phyloP scores from a whole-genome alignment of 495 filamentous ascomycete genomes.

The Extremus antarcticus region DNA sequence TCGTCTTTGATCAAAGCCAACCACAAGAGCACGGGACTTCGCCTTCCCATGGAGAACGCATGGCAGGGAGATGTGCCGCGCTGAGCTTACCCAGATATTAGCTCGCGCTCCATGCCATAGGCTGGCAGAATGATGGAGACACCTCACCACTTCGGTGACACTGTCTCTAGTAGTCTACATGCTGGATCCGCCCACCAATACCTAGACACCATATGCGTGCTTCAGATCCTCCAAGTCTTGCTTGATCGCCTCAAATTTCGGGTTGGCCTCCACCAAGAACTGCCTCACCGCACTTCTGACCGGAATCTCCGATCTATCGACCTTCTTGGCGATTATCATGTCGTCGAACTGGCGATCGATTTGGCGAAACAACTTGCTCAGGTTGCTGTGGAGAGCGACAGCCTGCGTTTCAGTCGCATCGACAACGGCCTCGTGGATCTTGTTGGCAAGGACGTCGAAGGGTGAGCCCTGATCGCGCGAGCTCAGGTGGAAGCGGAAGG shows the following conservation, averaged over 20 bases:
- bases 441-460: constrained; percentile 1
- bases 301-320: background rate
- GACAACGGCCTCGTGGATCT: background rate
- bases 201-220: background rate
- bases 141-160: no score
- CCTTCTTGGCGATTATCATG: background rate
- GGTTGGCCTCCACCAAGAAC: background rate
- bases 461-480: background rate
- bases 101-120: no score
- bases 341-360: background rate
- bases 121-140: no score
- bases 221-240: background rate
- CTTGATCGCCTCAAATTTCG: background rate
- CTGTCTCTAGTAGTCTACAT: no score
- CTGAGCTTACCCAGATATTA: no score
- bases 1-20: no score
- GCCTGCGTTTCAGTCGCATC: background rate
- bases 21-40: no score
- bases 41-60: no score
- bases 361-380: background rate
- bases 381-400: background rate
- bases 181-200: no score
- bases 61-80: no score
- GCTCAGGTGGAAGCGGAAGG: background rate
- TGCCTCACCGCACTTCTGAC: background rate